Conservation (phyloP, 1,284 basidiomycete species). For the Puccinia triticina region DNA sequence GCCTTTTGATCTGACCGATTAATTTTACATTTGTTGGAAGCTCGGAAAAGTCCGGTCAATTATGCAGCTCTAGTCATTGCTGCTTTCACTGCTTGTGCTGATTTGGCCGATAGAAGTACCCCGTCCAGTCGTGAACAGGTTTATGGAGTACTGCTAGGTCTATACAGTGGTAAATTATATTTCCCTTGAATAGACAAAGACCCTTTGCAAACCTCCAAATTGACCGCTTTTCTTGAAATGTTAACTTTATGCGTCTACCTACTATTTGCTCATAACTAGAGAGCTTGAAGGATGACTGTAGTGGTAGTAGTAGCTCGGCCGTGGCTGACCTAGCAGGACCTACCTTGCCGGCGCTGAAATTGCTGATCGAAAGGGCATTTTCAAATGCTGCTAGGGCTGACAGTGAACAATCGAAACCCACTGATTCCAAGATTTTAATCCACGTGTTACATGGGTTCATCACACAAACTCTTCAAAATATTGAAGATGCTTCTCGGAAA, state of each 20-base stretch:
- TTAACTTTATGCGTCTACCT: background rate
- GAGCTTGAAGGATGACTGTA: constrained; percentile 70
- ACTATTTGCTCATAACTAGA: constrained; percentile 63
- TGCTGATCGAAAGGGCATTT: constrained; percentile 65
- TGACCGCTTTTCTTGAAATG: constrained; percentile 15
- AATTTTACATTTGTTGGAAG: background rate
- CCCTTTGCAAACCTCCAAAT: background rate
- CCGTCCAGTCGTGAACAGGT: constrained; percentile 32
- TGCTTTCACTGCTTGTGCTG: constrained; percentile 43
- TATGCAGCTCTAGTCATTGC: constrained; percentile 39
- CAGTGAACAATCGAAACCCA: background rate
- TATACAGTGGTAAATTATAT: constrained; percentile 32
- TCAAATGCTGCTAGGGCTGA: background rate
- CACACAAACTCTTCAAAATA: constrained; percentile 78
- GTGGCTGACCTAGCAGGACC: constrained; percentile 77
- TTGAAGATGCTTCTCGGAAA: constrained; percentile 74
- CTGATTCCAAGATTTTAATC: constrained; percentile 53
- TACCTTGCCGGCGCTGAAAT: constrained; percentile 76
- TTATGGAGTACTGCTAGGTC: constrained; percentile 41
- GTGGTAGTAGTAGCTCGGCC: constrained; percentile 66
- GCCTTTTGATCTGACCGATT: background rate
- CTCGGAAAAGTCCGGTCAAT: constrained; percentile 27
- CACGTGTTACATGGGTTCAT: constrained; percentile 78
- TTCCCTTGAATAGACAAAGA: background rate
- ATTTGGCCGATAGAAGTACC: constrained; percentile 53